A percentile compares a stretch with the other conserved stretches of the same genome.
Evolutionary conservation across 2,329 filamentous ascomycete genomes (phyloP).

Genomic region (Penicillium psychrosexuale): DNA sequence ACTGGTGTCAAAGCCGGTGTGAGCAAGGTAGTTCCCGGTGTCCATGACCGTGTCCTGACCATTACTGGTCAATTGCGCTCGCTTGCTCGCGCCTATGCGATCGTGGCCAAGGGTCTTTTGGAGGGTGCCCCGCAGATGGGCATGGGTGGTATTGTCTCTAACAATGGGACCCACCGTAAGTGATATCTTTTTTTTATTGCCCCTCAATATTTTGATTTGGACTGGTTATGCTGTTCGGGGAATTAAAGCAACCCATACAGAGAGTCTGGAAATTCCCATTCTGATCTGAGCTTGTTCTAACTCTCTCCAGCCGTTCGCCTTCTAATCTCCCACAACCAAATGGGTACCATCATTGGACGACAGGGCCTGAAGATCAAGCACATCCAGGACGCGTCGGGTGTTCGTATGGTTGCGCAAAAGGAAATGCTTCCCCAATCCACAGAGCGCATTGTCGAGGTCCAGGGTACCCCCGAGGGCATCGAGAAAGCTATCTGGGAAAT

Average conservation of each 20-base stretch:
- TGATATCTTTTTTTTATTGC: conserved; percentile 23
- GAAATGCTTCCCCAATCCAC: conserved; percentile 99
- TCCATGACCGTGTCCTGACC: conserved; percentile 94
- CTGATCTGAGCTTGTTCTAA: conserved; percentile 16
- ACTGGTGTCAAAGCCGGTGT: conserved; percentile 97
- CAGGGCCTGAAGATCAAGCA: conserved; percentile 99
- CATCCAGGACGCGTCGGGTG: conserved; percentile 93
- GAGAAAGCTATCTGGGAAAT: conserved; percentile 98
- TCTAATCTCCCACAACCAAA: conserved; percentile 98
- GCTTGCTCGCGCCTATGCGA: conserved; percentile 86
- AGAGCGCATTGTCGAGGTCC: conserved; percentile 94
- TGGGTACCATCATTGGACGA: conserved; percentile 98
- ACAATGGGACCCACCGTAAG: conserved; percentile 92
- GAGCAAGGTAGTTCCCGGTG: conserved; percentile 96
- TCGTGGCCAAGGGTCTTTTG: conserved; percentile 85
- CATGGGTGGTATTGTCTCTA: conserved; percentile 86
- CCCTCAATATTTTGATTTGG: not conserved
- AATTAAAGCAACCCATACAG: not conserved
- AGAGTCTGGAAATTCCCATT: not conserved
- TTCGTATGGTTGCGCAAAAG: conserved; percentile 99
- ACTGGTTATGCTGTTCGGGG: not conserved
- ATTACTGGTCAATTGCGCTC: conserved; percentile 87
- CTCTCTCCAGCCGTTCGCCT: conserved; percentile 76
- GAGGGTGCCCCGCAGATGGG: conserved; percentile 93
- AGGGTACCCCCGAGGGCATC: conserved; percentile 90